Evolutionary conservation across 2,329 filamentous ascomycete species (phyloP), one percentile per base, ranked within the genome.

Genomic region (Fusarium veterinarium): DNA sequence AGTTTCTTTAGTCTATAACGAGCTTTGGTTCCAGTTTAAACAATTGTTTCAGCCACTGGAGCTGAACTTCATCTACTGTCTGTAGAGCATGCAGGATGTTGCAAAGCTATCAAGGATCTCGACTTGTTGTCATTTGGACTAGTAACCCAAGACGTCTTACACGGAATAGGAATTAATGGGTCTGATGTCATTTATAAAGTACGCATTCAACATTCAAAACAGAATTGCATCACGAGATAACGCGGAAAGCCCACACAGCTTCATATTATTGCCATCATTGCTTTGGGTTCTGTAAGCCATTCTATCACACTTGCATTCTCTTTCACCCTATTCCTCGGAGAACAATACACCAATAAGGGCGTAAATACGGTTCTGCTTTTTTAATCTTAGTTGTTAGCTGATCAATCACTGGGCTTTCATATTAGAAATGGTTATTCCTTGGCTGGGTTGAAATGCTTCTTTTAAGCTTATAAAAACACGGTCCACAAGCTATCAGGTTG

Each of bases 1-100:
- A 28, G 62, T 41, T 38, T 33, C 37, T 40, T 55, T 62, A 46
- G n/a, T 63, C n/a, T 45, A 52, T 31, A 46, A 64, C 51, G 6
- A 48, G 49, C 58, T 56, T 64, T 59, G 51, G 52, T 59, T 57
- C 41, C 49, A 58, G 33, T 37, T 52, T 51, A 35, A 66, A 30
- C n/a, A 16, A 17, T 31, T 28, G 40, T 64, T 64, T 64, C 48
- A 49, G 53, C 28, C 20, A 8, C 23, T 42, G 14, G 28, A 28
- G 28, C 58, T 35, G n/a, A 53, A 31, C n/a, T 25, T 7, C n/a
- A 11, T 46, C 19, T 25, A 37, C 23, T 30, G 19, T 25, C 14
- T 28, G 19, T 20, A 20, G 35, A 53, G 12, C 19, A 41, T 28
- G 17, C 10, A 23, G 16, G 28, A 19, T 31, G 16, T 31, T n/a